phyloP scores from a whole-genome alignment of 1,284 basidiomycete genomes.

The Amylostereum areolatum region DNA sequence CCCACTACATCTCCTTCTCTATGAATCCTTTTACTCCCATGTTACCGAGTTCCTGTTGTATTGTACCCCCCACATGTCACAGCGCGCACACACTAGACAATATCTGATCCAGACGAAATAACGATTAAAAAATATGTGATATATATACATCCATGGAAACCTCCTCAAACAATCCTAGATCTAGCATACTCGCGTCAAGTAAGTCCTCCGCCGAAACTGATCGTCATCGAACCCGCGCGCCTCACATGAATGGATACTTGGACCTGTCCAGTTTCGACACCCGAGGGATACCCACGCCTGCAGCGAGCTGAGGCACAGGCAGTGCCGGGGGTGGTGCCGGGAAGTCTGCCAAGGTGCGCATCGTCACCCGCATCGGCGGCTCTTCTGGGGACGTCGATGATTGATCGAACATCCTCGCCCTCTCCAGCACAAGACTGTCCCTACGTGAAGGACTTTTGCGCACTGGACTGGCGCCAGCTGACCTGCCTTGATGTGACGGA shows the following conservation, averaged over 20 bases:
- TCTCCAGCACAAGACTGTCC: constrained; percentile 46
- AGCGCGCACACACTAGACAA: too few species aligned
- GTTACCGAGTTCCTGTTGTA: too few species aligned
- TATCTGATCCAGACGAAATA: too few species aligned
- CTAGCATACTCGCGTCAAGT: too few species aligned
- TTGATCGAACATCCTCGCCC: constrained; percentile 34
- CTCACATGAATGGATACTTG: constrained; percentile 28
- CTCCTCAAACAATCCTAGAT: too few species aligned
- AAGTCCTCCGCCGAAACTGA: too few species aligned
- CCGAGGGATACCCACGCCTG: constrained; percentile 8
- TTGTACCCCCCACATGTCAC: too few species aligned
- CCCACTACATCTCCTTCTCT: too few species aligned
- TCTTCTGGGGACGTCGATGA: constrained; percentile 13
- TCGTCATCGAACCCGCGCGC: too few species aligned
- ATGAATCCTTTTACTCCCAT: too few species aligned
- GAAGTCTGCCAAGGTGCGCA: constrained; percentile 28
- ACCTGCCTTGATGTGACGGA: neutral
- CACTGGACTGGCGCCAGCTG: neutral
- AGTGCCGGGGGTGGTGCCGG: constrained; percentile 32
- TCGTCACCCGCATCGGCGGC: constrained; percentile 16
- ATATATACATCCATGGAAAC: too few species aligned
- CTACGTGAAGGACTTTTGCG: neutral
- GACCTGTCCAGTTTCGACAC: constrained; percentile 31
- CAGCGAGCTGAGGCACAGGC: constrained; percentile 25
- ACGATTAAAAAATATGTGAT: too few species aligned